phyloP scores from a whole-genome alignment of 208 protist species.

The Leishmania lainsoni region DNA sequence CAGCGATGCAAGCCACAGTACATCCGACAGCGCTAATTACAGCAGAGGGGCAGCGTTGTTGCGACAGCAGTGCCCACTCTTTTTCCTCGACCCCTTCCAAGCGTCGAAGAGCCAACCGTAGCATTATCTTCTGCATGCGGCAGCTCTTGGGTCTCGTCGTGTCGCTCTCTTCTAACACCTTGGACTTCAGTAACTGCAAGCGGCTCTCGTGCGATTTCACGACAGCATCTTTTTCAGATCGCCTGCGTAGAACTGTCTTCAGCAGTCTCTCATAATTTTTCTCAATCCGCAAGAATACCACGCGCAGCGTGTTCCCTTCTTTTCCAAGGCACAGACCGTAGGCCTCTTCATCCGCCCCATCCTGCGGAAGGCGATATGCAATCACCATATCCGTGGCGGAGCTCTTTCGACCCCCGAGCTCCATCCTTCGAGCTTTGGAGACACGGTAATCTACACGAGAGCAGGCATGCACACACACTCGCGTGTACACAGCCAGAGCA shows the following conservation, averaged over 20 bases:
- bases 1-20: constrained; percentile 23
- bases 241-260: constrained; percentile 16
- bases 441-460: background rate
- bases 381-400: constrained; percentile 26
- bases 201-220: constrained; percentile 25
- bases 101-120: constrained; percentile 22
- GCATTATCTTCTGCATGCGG: constrained; percentile 22
- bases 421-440: background rate
- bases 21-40: constrained; percentile 20
- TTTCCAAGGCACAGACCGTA: constrained; percentile 28
- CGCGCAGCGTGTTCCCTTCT: constrained; percentile 24
- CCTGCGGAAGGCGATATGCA: constrained; percentile 25
- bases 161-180: constrained; percentile 8
- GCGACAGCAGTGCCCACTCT: constrained; percentile 23
- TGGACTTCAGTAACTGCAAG: constrained; percentile 10
- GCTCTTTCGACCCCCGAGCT: constrained; percentile 13
- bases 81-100: constrained; percentile 18
- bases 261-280: constrained; percentile 14
- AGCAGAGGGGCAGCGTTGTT: constrained; percentile 15
- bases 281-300: constrained; percentile 25
- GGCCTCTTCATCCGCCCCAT: constrained; percentile 14
- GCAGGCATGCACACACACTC: background rate
- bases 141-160: constrained; percentile 3
- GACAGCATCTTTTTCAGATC: constrained; percentile 22
- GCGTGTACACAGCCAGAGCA: background rate